Base-by-base conservation (phyloP, 257 asterid genomes). In the Fraxinus cuspidata region DNA sequence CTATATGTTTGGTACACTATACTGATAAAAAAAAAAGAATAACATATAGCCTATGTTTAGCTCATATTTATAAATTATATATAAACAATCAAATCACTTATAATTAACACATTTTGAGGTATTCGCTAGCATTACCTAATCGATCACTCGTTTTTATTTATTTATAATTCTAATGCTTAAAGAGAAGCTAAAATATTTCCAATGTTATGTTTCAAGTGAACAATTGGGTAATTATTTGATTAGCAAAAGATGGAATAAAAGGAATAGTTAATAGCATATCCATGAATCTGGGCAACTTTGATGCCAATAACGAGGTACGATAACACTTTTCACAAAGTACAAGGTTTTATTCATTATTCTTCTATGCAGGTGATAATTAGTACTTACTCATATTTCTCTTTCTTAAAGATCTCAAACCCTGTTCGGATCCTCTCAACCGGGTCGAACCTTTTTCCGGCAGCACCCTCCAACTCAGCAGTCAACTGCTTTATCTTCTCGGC, bases 221-320 rank as follows among this genome's bases (percentile, higher is more conserved):
- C 18, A 19, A 31, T 38, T 12, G 82, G 74, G 19, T 75, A 78
- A 34, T 15, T 60, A 2, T 1, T 81, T 78, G 23, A 75, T 75
- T 71, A 25, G 9, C 64, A 47, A 7, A 64, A 34, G 71, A 23
- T 16, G 66, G 66, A 28, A 77, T 56, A 8, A 40, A 63, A 23
- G 1, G 27, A 64, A 70, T 63, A 38, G 63, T 42, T 44, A 42
- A 3, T 15, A 9, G 77, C 83, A 77, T 78, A 80, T 85, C 87
- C 89, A 82, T 80, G 86, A 82, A 85, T 78, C 85, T 80, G 71
- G 71, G 86, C 82, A 68, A 18, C 12, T 80, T 64, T 71, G 16
- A 38, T 76, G 71, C 71, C 49, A 29, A 58, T 53, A 25, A 9
- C 35, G 40, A 65, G 79, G 74, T 82, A 40, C 83, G 11, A 27